A percentile compares a stretch with the other conserved stretches of the same genome.
phyloP scores from a whole-genome alignment of 345 rosid genomes.

The Cochlearia excelsa region DNA sequence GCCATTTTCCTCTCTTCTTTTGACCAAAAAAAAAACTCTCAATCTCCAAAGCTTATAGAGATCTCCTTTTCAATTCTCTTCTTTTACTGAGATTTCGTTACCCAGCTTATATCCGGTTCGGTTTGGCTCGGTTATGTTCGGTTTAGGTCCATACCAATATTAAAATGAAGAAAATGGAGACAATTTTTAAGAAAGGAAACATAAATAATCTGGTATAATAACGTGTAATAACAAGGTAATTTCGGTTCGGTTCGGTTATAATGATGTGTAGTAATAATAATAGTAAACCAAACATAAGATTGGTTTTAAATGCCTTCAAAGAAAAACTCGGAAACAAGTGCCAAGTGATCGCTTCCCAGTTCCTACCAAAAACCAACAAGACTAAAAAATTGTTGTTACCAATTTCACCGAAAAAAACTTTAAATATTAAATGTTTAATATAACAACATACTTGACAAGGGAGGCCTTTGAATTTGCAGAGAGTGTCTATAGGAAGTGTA shows the following conservation, averaged over 20 bases:
- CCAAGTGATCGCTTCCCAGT: conserved; percentile 82
- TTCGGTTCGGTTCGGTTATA: conserved; percentile 4
- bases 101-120: too few relatives aligned
- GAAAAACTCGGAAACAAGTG: conserved; percentile 67
- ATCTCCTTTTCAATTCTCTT: too few relatives aligned
- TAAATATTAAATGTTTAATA: too few relatives aligned
- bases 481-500: conserved; percentile 59
- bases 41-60: too few relatives aligned
- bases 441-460: conserved; percentile 58
- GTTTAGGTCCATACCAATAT: not conserved
- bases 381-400: not conserved
- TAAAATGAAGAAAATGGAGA: not conserved
- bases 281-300: not conserved
- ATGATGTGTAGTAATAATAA: not conserved
- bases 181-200: too few relatives aligned
- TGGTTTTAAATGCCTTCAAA: conserved; percentile 33
- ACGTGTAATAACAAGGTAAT: not conserved
- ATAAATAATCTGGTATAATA: not conserved
- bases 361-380: conserved; percentile 40
- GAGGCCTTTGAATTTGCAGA: conserved; percentile 62
- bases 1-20: conserved; percentile 34
- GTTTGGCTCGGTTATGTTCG: not conserved
- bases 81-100: too few relatives aligned
- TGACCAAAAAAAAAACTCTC: not conserved
- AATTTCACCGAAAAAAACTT: not conserved